Conservation (phyloP, 768 basidiomycete genomes). For the Boletus tomentosulus region DNA sequence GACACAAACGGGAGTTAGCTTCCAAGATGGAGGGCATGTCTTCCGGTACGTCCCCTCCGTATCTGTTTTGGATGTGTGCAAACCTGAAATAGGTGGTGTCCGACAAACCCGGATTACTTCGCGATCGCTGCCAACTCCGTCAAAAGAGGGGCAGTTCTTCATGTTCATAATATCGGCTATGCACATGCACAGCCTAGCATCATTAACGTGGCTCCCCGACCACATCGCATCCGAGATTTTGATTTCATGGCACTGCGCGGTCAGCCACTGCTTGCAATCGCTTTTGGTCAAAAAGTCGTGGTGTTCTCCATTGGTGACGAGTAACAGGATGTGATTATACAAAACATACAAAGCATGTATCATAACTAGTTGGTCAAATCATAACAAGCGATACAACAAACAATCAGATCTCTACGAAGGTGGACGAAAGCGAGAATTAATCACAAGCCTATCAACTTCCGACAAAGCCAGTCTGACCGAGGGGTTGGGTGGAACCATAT, state of each 20-base stretch:
- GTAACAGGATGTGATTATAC: constrained; percentile 21
- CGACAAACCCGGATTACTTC: constrained; percentile 71
- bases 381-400: constrained; percentile 8
- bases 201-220: constrained; percentile 55
- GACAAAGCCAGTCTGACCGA: constrained; percentile 23
- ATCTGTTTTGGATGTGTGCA: background rate
- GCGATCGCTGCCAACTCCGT: constrained; percentile 64
- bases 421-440: background rate
- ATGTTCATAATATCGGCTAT: constrained; percentile 66
- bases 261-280: constrained; percentile 65
- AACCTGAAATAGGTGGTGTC: constrained; percentile 63
- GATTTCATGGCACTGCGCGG: constrained; percentile 65
- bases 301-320: constrained; percentile 67
- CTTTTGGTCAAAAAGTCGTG: constrained; percentile 53
- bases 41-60: constrained; percentile 50
- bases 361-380: constrained; percentile 11
- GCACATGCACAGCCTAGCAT: constrained; percentile 59
- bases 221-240: constrained; percentile 67
- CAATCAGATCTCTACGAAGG: constrained; percentile 5
- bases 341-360: constrained; percentile 19
- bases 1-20: constrained; percentile 53
- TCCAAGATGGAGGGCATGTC: constrained; percentile 59
- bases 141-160: constrained; percentile 58
- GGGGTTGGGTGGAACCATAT: constrained; percentile 25
- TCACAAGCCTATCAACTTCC: constrained; percentile 12